phyloP scores from a whole-genome alignment of 169 alveolate genomes.

The Plasmodium berghei region DNA sequence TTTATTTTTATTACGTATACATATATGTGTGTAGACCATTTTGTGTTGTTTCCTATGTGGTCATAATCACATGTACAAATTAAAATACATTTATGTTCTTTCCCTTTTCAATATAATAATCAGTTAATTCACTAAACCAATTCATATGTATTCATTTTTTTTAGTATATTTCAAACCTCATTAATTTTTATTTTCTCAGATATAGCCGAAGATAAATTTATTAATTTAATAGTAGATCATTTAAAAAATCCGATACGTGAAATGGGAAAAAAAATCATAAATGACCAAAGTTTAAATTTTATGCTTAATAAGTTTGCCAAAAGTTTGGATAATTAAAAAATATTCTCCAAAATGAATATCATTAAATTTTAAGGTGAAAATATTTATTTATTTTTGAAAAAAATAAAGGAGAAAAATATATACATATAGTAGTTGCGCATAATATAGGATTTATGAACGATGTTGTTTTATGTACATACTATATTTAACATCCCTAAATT shows the following conservation, averaged over 20 bases:
- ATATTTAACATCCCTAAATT: too few species aligned
- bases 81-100: too few species aligned
- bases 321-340: slow-evolving; percentile 22
- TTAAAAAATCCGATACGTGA: slow-evolving; percentile 45
- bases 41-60: background rate
- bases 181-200: slow-evolving; percentile 7
- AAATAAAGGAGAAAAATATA: background rate
- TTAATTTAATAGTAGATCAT: slow-evolving; percentile 57
- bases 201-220: slow-evolving; percentile 56
- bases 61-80: too few species aligned
- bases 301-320: slow-evolving; percentile 45
- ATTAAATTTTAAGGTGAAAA: background rate
- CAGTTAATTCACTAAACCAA: too few species aligned
- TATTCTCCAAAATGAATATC: slow-evolving; percentile 1
- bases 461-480: too few species aligned
- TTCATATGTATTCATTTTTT: too few species aligned
- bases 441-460: too few species aligned
- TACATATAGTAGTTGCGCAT: too few species aligned
- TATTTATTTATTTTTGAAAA: background rate
- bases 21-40: background rate
- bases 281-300: slow-evolving; percentile 27
- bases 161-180: too few species aligned
- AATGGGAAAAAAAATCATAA: slow-evolving; percentile 16
- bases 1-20: background rate
- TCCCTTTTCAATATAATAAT: too few species aligned